These are phyloP conservation scores for Mucor indicus DNA, from an alignment of 371 early-diverging fungal species.

Conservation along the genomic window DNA sequence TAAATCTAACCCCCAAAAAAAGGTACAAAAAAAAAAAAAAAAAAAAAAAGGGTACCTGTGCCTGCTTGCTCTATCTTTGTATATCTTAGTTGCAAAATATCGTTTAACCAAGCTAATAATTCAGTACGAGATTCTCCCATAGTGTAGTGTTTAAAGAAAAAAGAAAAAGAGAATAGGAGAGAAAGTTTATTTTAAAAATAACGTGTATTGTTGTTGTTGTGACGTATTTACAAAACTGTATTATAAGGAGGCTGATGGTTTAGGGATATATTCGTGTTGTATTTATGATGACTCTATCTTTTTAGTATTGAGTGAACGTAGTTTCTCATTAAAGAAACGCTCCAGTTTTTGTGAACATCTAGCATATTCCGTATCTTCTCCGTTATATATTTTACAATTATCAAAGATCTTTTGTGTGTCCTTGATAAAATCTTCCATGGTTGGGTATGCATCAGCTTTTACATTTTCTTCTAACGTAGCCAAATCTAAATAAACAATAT, in stretches of 20 bases:
- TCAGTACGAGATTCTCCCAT: conserved; percentile 84
- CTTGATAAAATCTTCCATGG: conserved; percentile 40
- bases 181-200: not conserved
- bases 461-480: conserved; percentile 59
- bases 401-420: conserved; percentile 38
- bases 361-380: conserved; percentile 59
- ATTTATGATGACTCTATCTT: not conserved
- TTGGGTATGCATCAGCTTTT: conserved; percentile 40
- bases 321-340: conserved; percentile 42
- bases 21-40: not conserved
- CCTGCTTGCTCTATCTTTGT: conserved; percentile 94
- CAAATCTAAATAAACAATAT: conserved; percentile 51
- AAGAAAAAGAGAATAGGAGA: not conserved
- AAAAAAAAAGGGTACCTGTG: conserved; percentile 56
- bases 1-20: not conserved
- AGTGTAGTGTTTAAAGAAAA: not conserved
- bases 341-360: conserved; percentile 60
- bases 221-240: not conserved
- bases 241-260: not conserved
- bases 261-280: too few relatives aligned
- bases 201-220: not conserved
- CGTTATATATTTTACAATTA: conserved; percentile 65
- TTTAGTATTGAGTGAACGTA: conserved; percentile 10
- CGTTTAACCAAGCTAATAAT: conserved; percentile 91
- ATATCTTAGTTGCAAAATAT: conserved; percentile 80